A percentile compares a stretch with the other conserved stretches of the same genome.
Conservation (phyloP, 345 rosid species). For the Nephelium lappaceum region DNA sequence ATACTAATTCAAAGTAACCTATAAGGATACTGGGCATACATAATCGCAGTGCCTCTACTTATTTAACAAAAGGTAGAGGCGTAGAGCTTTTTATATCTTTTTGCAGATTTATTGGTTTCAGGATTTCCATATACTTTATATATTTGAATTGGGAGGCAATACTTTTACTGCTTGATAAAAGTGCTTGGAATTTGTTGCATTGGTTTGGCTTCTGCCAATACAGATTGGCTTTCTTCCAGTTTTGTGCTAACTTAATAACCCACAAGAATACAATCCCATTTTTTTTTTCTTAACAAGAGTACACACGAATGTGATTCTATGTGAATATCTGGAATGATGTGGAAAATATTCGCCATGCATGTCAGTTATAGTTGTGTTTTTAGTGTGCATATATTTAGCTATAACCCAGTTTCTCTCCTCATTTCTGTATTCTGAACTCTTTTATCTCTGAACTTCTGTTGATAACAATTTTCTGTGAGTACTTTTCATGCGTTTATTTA, state of each 20-base stretch:
- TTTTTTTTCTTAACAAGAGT: no score
- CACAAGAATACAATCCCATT: background rate
- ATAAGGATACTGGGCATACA: background rate
- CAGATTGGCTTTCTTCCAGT: background rate
- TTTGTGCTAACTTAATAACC: no score
- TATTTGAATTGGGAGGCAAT: background rate
- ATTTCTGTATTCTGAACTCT: background rate
- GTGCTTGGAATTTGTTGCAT: background rate
- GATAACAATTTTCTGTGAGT: background rate
- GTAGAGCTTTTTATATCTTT: background rate
- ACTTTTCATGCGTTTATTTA: background rate
- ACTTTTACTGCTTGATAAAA: background rate
- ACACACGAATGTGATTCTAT: background rate
- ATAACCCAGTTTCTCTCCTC: background rate
- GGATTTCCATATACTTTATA: background rate
- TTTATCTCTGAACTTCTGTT: background rate
- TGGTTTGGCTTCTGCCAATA: background rate
- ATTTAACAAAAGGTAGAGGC: background rate
- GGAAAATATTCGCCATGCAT: constrained; percentile 4
- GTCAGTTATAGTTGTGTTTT: background rate
- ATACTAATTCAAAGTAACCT: no score
- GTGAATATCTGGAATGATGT: background rate
- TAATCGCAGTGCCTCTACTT: background rate
- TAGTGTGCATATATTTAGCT: background rate
- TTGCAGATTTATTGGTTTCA: background rate